These are phyloP conservation scores for Apiospora saccharicola DNA, from an alignment of 2,329 filamentous ascomycete species.

Conservation along the genomic window DNA sequence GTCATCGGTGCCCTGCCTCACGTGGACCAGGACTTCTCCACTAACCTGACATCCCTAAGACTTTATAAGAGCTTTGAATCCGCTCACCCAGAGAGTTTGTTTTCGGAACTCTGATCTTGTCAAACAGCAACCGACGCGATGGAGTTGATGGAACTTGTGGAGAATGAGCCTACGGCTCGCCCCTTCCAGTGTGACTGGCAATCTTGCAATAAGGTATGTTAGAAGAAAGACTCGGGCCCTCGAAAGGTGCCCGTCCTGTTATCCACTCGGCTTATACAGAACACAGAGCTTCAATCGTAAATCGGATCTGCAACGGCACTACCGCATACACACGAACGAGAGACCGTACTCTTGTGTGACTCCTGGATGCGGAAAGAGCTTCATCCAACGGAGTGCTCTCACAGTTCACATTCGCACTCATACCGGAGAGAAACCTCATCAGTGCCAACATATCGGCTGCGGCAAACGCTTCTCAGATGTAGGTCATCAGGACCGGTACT, in stretches of 20 bases:
- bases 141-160: constrained; percentile 71
- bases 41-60: constrained; percentile 32
- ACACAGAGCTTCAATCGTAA: constrained; percentile 76
- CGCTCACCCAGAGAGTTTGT: constrained; percentile 33
- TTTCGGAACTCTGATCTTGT: constrained; percentile 7
- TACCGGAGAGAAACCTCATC: constrained; percentile 75
- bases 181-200: constrained; percentile 72
- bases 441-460: constrained; percentile 70
- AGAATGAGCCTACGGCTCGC: constrained; percentile 68
- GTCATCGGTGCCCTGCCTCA: constrained; percentile 35
- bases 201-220: constrained; percentile 65
- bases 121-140: constrained; percentile 45
- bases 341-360: constrained; percentile 69
- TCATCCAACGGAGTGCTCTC: constrained; percentile 74
- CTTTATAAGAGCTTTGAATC: constrained; percentile 44
- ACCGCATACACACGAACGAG: constrained; percentile 76
- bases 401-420: constrained; percentile 76
- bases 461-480: constrained; percentile 76
- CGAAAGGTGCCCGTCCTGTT: not conserved
- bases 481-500: constrained; percentile 41
- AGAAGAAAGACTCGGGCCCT: not conserved
- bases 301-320: constrained; percentile 74
- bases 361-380: constrained; percentile 71
- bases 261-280: constrained; percentile 30
- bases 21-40: constrained; percentile 30